Percentiles rank a stretch among this genome's conserved stretches.
Conservation (phyloP, 495 filamentous ascomycete genomes). For the Durotheca rogersii region DNA sequence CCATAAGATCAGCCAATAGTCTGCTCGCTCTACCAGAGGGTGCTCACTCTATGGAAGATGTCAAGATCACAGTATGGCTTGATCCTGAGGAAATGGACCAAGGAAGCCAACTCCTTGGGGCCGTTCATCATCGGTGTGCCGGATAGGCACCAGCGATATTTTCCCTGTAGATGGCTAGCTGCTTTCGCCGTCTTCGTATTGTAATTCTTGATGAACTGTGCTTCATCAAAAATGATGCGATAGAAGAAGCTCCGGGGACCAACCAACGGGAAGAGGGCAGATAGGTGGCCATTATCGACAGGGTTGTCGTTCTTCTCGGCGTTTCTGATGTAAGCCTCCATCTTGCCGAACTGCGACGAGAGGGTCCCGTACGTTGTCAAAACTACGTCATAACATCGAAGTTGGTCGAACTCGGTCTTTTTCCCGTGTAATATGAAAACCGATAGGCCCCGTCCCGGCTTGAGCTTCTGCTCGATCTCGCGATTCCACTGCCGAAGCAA, state of each 20-base stretch:
- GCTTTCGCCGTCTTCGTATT: conserved; percentile 65
- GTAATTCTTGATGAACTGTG: conserved; percentile 90
- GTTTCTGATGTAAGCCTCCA: conserved; percentile 18
- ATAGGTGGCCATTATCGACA: conserved; percentile 1
- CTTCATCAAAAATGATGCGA: conserved; percentile 87
- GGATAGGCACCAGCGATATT: conserved; percentile 81
- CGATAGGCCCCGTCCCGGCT: neutral
- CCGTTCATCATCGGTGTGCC: conserved; percentile 96
- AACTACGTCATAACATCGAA: conserved; percentile 78
- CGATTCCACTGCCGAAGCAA: conserved; percentile 77
- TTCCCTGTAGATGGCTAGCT: conserved; percentile 59
- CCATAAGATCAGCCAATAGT: conserved; percentile 13
- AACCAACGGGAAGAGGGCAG: conserved; percentile 47
- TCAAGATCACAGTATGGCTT: conserved; percentile 67
- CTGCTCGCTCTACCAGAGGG: neutral
- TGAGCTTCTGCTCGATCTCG: conserved; percentile 60
- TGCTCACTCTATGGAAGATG: conserved; percentile 51
- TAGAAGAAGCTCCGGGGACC: conserved; percentile 70
- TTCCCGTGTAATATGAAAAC: conserved; percentile 66
- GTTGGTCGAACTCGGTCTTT: conserved; percentile 37
- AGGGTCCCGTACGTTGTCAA: conserved; percentile 87
- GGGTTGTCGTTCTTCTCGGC: conserved; percentile 9
- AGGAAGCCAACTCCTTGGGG: conserved; percentile 73
- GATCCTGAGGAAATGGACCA: conserved; percentile 79
- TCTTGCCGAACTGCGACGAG: conserved; percentile 64